phyloP scores from a whole-genome alignment of 106 monocot genomes.

The Acorus calamus region DNA sequence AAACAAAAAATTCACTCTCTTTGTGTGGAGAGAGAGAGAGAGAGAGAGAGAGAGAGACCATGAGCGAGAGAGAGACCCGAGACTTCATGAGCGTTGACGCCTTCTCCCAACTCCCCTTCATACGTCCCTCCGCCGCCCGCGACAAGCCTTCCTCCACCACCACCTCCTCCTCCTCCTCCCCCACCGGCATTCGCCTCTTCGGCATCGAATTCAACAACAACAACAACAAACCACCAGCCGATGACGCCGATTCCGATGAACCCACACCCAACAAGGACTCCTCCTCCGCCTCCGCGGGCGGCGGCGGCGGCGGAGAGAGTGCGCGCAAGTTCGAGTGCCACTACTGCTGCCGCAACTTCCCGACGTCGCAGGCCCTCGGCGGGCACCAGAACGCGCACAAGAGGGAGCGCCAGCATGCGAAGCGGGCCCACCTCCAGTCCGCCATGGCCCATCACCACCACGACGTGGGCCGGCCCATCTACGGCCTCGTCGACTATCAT shows the following conservation, averaged over 20 bases:
- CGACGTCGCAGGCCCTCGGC: constrained; percentile 69
- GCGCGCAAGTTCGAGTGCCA: constrained; percentile 68
- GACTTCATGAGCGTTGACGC: no score
- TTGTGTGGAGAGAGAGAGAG: no score
- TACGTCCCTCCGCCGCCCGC: no score
- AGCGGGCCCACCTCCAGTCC: constrained; percentile 31
- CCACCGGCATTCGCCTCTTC: constrained; percentile 47
- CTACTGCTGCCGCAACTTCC: constrained; percentile 69
- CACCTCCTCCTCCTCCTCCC: not conserved
- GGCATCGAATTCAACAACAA: constrained; percentile 39
- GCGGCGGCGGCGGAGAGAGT: constrained; percentile 3
- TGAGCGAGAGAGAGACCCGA: no score
- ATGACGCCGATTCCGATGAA: constrained; percentile 1
- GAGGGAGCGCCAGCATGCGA: constrained; percentile 61
- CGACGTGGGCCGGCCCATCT: constrained; percentile 3
- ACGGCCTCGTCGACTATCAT: constrained; percentile 15
- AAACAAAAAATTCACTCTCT: no score
- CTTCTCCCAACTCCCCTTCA: no score
- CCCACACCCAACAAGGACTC: not conserved
- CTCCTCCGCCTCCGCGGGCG: not conserved
- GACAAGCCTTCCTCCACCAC: not conserved
- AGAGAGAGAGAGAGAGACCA: no score
- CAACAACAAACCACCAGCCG: not conserved
- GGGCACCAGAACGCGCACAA: constrained; percentile 89
- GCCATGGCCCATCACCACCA: constrained; percentile 15